Evolutionary conservation across 208 protist species (phyloP), one percentile per base, ranked within the genome.

Genomic region (Acanthamoeba royreba): DNA sequence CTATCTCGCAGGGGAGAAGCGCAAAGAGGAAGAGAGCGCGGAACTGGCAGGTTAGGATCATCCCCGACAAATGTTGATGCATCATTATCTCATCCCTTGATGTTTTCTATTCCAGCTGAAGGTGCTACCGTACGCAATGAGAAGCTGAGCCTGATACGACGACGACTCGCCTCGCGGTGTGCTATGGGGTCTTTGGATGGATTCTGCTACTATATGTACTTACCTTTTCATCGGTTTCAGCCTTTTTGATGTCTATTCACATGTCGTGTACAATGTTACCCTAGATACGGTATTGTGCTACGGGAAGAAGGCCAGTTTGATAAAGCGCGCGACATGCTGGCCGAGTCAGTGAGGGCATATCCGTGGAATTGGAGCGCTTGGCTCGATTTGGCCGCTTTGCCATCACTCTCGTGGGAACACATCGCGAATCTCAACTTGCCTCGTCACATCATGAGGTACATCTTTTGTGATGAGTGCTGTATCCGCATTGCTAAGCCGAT

Each of bases 341-440:
- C 95, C 1, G 61, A 83, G 25, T 93, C 95, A 0, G 83, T 97
- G 5, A 49, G 52, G 5, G 38, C 33, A 0, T 96, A 93, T 49
- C 96, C 96, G 22, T 95, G 74, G 42, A 97, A 97, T 81, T 97
- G 96, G 96, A 92, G 94, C 7, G 96, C 96, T 19, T 97, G 96
- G 96, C 52, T 85, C 11, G 96, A 96, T 28, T 42, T 97, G 0
- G 93, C 96, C 28, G 72, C 42, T 4, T 33, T 83, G 72, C 42
- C 58, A 33, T 33, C 58, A n/a, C 58, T 74, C 93, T 25, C 77
- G 35, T 46, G 58, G 40, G 81, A 95, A 58, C 53, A 92, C 15
- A 58, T 95, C 35, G 40, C 15, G 58, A 58, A 35, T 46, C 79
- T 96, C n/a, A 45, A 35, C 31, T 86, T 96, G 8, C 91, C 77